Base-by-base conservation (phyloP, 345 rosid genomes). In the Geranium rotundifolium region DNA sequence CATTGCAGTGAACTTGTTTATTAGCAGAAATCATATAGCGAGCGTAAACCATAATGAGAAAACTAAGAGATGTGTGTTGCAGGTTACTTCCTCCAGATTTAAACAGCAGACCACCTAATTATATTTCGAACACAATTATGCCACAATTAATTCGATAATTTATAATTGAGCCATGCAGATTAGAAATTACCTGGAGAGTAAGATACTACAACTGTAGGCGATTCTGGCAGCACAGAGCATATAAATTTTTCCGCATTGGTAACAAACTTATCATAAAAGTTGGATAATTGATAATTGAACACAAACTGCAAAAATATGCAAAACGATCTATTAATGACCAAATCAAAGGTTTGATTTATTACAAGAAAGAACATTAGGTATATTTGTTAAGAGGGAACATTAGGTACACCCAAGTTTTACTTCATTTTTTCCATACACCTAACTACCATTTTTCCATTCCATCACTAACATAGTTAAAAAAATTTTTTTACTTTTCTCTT, bases 141-240 rank as follows among this genome's bases (percentile, higher is more conserved):
- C 41, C 10, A 5, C 2, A 46, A 46, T 46, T 46, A 3, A 0
- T 3, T 14, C 8, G 3, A 7, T 46, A 46, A 10, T 7, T 7
- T 7, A 37, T 5, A 37, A 37, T 37, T 37, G 9, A 37, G 12
- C 46, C 46, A 5, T 37, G 0, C 12, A 37, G 46, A 10, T 37
- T 5, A 37, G 12, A 5, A 37, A 37, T 37, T 46, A 46, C 52
- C 87, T 19, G 84, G 81, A 17, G 83, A 81, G 59, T 81, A 82
- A n/a, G 67, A 18, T 63, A 81, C 80, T 8, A 19, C 70, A 70
- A 31, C 75, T 10, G 81, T 68, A 12, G 86, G 88, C 13, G 86
- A 85, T 49, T 85, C 88, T 5, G 86, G 86, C 71, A 85, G 65
- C n/a, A 79, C 29, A 2, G 79, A 57, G 1, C 88, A 82, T 0